These are phyloP conservation scores for Gracilaria domingensis DNA, from an alignment of 23 red algal species.

Conservation along the genomic window DNA sequence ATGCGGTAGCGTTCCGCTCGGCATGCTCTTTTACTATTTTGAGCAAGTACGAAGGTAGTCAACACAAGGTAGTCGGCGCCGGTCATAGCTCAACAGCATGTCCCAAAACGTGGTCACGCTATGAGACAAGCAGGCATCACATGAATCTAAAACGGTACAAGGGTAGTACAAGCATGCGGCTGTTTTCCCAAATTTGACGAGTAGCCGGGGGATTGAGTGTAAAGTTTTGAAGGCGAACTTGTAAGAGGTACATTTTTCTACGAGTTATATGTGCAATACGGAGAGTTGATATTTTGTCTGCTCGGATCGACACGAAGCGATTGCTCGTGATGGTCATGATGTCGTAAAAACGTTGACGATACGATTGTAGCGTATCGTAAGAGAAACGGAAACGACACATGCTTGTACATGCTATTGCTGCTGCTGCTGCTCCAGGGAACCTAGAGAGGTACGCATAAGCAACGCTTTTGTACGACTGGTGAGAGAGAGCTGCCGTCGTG, in stretches of 20 bases:
- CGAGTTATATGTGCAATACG: constrained; percentile 19
- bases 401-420: constrained; percentile 22
- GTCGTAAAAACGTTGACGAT: neutral
- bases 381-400: neutral
- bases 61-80: no score
- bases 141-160: no score
- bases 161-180: neutral
- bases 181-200: neutral
- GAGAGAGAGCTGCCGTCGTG: constrained; percentile 59
- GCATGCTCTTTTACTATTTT: no score
- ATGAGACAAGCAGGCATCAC: no score
- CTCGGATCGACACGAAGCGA: neutral
- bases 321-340: neutral
- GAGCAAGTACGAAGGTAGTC: no score
- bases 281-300: neutral
- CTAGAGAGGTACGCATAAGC: constrained; percentile 54
- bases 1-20: constrained; percentile 38
- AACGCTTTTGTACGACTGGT: constrained; percentile 57
- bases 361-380: neutral
- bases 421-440: constrained; percentile 18
- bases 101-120: no score
- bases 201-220: neutral
- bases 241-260: constrained; percentile 9
- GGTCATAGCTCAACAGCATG: no score
- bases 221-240: neutral